Base-by-base conservation (phyloP, 352 stramenopile genomes). In the Phytophthora pseudosyringae region DNA sequence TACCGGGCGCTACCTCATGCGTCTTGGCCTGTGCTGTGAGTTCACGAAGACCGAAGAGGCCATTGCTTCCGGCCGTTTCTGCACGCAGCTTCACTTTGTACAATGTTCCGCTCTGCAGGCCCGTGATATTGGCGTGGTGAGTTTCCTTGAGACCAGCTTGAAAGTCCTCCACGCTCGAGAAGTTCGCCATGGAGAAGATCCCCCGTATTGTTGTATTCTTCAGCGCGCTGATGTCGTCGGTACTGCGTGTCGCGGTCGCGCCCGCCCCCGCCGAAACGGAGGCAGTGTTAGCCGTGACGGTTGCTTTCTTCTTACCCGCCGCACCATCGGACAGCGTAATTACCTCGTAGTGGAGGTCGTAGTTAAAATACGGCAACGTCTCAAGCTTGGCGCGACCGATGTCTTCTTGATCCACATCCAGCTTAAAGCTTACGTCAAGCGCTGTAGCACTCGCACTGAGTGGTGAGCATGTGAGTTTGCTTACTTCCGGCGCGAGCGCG, bases 331-430 rank as follows among this genome's bases (percentile, higher is more conserved):
- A 63, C 32, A 75, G 32, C 5, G 59, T 59, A 7, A 59, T 62
- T 4, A 82, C 70, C 40, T 86, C 66, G 43, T 89, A 94, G 35
- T 78, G 73, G n/a, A 94, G 45, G 5, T 75, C 65, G 64, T 83
- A 90, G 28, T 33, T 56, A 48, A 79, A 83, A 16, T 72, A 80
- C 21, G 64, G 44, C n/a, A 90, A 50, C 2, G 58, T 71, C 1
- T 77, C 50, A 2, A n/a, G 15, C 2, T 51, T 75, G 11, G 53
- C 68, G 25, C 67, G 71, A 11, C 52, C 28, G 10, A 90, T 33
- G n/a, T 89, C 81, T 39, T 76, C 25, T 31, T 57, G 35, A 18
- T 75, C 26, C 38, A 90, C 82, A 12, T 73, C 60, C 10, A 93
- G 38, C 5, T 64, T 49, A 33, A 85, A 88, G 0, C 59, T 56